Conservation (phyloP, 2,329 filamentous ascomycete species). For the Fusarium tricinctum region DNA sequence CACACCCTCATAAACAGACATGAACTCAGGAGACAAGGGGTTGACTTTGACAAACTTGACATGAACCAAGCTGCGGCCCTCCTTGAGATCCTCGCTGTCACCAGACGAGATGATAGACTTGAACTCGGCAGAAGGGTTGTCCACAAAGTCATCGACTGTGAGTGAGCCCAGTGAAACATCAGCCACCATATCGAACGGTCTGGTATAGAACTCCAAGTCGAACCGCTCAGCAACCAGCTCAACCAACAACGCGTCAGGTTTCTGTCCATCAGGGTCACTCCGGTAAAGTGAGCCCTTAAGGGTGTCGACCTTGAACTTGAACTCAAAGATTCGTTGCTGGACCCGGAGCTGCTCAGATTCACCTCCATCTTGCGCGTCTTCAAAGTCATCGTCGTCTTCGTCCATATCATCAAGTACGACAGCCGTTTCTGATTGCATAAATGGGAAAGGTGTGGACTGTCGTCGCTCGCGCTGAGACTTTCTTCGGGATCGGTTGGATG, state of each 20-base stretch:
- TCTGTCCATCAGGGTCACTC: slow-evolving; percentile 82
- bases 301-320: slow-evolving; percentile 95
- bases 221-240: slow-evolving; percentile 94
- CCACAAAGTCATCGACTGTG: slow-evolving; percentile 94
- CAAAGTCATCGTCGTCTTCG: slow-evolving; percentile 74
- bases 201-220: slow-evolving; percentile 86
- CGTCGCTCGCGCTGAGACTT: slow-evolving; percentile 65
- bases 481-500: slow-evolving; percentile 62
- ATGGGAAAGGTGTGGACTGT: slow-evolving; percentile 80
- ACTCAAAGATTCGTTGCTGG: slow-evolving; percentile 92
- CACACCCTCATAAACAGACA: slow-evolving; percentile 90
- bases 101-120: slow-evolving; percentile 96
- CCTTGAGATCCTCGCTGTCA: slow-evolving; percentile 77
- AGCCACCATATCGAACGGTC: slow-evolving; percentile 92
- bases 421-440: slow-evolving; percentile 78
- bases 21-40: slow-evolving; percentile 91
- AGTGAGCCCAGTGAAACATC: slow-evolving; percentile 90
- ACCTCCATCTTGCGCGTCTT: slow-evolving; percentile 73
- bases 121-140: slow-evolving; percentile 89
- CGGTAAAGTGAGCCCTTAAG: slow-evolving; percentile 93
- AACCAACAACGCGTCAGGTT: slow-evolving; percentile 85
- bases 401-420: slow-evolving; percentile 85
- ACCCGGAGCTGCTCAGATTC: slow-evolving; percentile 74
- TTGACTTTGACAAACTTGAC: slow-evolving; percentile 94
- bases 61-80: slow-evolving; percentile 85